A percentile compares a stretch with the other conserved stretches of the same genome.
Conservation (phyloP, 2,329 filamentous ascomycete species). For the Aspergillus phoenicis region DNA sequence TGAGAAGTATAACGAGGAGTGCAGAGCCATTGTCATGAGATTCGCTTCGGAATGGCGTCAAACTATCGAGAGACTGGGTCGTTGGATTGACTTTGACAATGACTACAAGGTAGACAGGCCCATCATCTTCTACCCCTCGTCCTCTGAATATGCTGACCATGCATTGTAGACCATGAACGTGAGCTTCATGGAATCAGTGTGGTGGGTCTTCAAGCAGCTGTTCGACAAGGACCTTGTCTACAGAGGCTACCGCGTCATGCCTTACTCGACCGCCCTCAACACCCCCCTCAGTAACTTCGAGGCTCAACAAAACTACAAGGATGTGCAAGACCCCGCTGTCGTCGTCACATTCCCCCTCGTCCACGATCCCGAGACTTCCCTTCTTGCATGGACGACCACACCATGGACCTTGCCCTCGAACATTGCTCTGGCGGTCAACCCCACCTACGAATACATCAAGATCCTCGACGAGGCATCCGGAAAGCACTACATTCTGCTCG, state of each 20-base stretch:
- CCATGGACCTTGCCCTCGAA: constrained; percentile 86
- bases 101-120: constrained; percentile 74
- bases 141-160: constrained; percentile 9
- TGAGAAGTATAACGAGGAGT: constrained; percentile 87
- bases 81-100: constrained; percentile 98
- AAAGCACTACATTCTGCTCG: constrained; percentile 82
- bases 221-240: constrained; percentile 90
- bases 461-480: constrained; percentile 79
- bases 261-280: constrained; percentile 86
- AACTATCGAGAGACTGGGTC: constrained; percentile 83
- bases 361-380: constrained; percentile 71
- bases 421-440: constrained; percentile 73
- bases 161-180: constrained; percentile 77
- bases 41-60: constrained; percentile 84
- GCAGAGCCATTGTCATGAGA: constrained; percentile 89
- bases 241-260: constrained; percentile 89
- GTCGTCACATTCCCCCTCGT: constrained; percentile 85
- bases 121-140: neutral
- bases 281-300: constrained; percentile 93
- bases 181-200: constrained; percentile 93
- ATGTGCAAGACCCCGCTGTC: constrained; percentile 86
- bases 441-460: constrained; percentile 85
- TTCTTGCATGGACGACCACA: constrained; percentile 89
- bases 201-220: constrained; percentile 96
- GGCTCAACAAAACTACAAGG: constrained; percentile 91